A percentile compares a stretch with the other conserved stretches of the same genome.
These are phyloP conservation scores for Botrytis sinoallii DNA, from an alignment of 2,329 filamentous ascomycete genomes.

Conservation along the genomic window DNA sequence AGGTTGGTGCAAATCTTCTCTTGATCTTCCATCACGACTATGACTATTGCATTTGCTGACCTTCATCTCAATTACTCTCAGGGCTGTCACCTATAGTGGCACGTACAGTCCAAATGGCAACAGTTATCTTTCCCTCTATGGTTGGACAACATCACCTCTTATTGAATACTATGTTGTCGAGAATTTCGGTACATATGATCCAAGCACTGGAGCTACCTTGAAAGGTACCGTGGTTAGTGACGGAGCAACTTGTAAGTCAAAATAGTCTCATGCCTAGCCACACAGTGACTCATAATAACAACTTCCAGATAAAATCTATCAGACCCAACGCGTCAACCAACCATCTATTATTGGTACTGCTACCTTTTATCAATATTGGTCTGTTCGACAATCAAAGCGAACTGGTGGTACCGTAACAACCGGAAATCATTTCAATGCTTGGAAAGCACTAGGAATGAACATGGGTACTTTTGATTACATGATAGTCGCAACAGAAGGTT, in stretches of 20 bases:
- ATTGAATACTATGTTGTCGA: slow-evolving; percentile 53
- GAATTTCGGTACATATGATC: slow-evolving; percentile 49
- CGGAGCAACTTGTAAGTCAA: slow-evolving; percentile 47
- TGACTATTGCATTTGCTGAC: background rate
- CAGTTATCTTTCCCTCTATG: slow-evolving; percentile 55
- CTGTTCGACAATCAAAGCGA: slow-evolving; percentile 49
- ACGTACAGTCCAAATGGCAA: slow-evolving; percentile 44
- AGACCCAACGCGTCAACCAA: slow-evolving; percentile 40
- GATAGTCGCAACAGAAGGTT: slow-evolving; percentile 42
- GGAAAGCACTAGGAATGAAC: slow-evolving; percentile 47
- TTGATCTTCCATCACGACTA: background rate
- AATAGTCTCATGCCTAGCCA: too few relatives aligned
- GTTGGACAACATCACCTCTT: slow-evolving; percentile 45
- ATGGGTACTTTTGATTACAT: slow-evolving; percentile 49
- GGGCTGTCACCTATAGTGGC: slow-evolving; percentile 44
- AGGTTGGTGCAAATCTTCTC: slow-evolving; percentile 20
- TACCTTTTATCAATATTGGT: slow-evolving; percentile 55
- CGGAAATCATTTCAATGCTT: slow-evolving; percentile 52
- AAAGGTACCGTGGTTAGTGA: slow-evolving; percentile 52
- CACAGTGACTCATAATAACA: background rate
- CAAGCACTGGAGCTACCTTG: slow-evolving; percentile 45
- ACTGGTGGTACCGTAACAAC: slow-evolving; percentile 49
- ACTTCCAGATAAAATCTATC: slow-evolving; percentile 39
- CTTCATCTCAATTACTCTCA: background rate
- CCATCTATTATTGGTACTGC: slow-evolving; percentile 48